Evolutionary conservation across 1,139 yeast genomes (phyloP).

Genomic region (Dujonia santamariae): DNA sequence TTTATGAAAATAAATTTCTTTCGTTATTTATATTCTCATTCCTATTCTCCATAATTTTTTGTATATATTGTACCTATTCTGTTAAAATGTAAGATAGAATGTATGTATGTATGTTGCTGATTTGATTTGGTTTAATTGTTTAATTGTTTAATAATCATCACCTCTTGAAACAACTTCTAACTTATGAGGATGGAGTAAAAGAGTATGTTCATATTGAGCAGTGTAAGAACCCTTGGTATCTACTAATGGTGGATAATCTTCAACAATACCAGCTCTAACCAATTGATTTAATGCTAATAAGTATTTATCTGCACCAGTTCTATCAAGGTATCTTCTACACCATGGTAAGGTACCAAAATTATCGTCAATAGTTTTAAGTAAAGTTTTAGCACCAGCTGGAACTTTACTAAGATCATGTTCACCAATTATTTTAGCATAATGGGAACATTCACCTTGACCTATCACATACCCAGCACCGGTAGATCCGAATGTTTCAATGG

Average conservation of each 20-base stretch:
- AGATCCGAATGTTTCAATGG: slow-evolving; percentile 96
- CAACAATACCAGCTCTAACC: slow-evolving; percentile 82
- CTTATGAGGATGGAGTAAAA: slow-evolving; percentile 82
- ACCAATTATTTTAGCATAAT: slow-evolving; percentile 68
- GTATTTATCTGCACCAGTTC: slow-evolving; percentile 89
- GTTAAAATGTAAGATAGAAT: too few species aligned
- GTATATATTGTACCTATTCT: too few species aligned
- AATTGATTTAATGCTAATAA: slow-evolving; percentile 83
- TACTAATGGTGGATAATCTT: slow-evolving; percentile 94
- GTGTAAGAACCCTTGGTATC: slow-evolving; percentile 86
- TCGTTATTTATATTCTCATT: too few species aligned
- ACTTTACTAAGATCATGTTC: slow-evolving; percentile 44
- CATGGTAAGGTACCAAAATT: slow-evolving; percentile 94
- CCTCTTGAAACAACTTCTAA: slow-evolving; percentile 96
- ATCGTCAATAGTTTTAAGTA: slow-evolving; percentile 66
- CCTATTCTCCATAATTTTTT: too few species aligned
- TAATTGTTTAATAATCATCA: slow-evolving; percentile 68
- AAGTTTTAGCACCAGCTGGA: slow-evolving; percentile 62
- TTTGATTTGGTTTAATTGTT: too few species aligned
- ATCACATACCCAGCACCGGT: slow-evolving; percentile 93
- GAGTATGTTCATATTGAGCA: slow-evolving; percentile 95
- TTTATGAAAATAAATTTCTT: background rate
- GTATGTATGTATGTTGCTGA: too few species aligned
- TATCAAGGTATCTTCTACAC: slow-evolving; percentile 92
- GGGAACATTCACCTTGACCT: slow-evolving; percentile 89